A percentile compares a stretch with the other conserved stretches of the same genome.
Conservation (phyloP, 768 basidiomycete species). For the Paxillus rubicundulus region DNA sequence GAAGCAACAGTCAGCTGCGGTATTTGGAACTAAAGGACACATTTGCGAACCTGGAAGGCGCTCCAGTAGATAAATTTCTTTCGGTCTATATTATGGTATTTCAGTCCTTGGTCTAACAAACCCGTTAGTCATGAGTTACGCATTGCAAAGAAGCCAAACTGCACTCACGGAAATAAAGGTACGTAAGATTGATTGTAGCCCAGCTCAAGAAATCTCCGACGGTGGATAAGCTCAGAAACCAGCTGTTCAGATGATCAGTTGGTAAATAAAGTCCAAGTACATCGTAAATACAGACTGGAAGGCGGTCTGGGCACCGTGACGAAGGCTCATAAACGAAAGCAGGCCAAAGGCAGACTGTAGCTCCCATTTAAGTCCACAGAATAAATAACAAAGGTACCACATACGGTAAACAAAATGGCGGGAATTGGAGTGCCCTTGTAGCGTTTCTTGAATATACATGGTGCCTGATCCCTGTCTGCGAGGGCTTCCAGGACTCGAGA, state of each 20-base stretch:
- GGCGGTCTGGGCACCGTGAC: conserved; percentile 43
- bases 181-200: conserved; percentile 67
- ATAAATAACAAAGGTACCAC: conserved; percentile 3
- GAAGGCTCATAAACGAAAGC: conserved; percentile 63
- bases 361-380: not conserved
- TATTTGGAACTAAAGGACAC: conserved; percentile 26
- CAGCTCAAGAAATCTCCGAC: conserved; percentile 67
- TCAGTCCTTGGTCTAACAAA: conserved; percentile 59
- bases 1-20: not conserved
- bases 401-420: conserved; percentile 29
- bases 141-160: not conserved
- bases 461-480: conserved; percentile 49
- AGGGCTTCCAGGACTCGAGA: conserved; percentile 41
- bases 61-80: conserved; percentile 59
- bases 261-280: not conserved
- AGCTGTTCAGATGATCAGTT: conserved; percentile 33
- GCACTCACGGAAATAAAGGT: conserved; percentile 60
- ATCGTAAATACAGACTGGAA: conserved; percentile 7
- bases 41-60: conserved; percentile 37
- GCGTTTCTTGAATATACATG: conserved; percentile 44
- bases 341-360: conserved; percentile 38
- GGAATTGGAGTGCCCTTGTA: conserved; percentile 45
- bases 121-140: not conserved
- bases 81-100: conserved; percentile 64
- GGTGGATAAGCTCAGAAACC: conserved; percentile 67